A percentile compares a stretch with the other conserved stretches of the same genome.
Evolutionary conservation across 805 yeast genomes (phyloP).

Genomic region (Candida arabinofermentans): DNA sequence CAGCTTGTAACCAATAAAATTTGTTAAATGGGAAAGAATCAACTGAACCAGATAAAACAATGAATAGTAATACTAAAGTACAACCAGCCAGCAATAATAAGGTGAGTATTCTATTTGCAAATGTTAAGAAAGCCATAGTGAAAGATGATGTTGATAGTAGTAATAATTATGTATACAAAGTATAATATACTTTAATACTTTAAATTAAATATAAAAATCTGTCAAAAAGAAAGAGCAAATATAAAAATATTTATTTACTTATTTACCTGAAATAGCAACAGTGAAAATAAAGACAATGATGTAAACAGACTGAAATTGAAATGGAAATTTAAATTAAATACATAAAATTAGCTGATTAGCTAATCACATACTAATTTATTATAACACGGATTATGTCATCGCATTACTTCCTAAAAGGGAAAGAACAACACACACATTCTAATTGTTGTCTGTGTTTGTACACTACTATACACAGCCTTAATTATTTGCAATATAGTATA

Average conservation of each 20-base stretch:
- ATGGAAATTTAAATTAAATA: no score
- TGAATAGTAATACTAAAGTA: constrained; percentile 49
- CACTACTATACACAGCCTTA: no score
- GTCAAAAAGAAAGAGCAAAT: background rate
- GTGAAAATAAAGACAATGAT: background rate
- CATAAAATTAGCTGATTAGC: no score
- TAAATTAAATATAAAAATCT: background rate
- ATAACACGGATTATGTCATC: no score
- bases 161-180: no score
- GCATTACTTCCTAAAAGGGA: no score
- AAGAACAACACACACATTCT: no score
- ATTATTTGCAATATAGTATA: no score
- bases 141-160: background rate
- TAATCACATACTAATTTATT: no score
- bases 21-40: constrained; percentile 54
- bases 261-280: background rate
- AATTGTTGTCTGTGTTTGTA: no score
- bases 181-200: no score
- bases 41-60: constrained; percentile 62
- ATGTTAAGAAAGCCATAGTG: constrained; percentile 13
- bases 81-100: constrained; percentile 43
- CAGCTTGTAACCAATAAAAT: constrained; percentile 70
- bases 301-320: background rate
- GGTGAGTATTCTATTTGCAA: constrained; percentile 21
- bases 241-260: background rate